Conservation (phyloP, 2,329 filamentous ascomycete species). For the Dothiorella sarmentorum region DNA sequence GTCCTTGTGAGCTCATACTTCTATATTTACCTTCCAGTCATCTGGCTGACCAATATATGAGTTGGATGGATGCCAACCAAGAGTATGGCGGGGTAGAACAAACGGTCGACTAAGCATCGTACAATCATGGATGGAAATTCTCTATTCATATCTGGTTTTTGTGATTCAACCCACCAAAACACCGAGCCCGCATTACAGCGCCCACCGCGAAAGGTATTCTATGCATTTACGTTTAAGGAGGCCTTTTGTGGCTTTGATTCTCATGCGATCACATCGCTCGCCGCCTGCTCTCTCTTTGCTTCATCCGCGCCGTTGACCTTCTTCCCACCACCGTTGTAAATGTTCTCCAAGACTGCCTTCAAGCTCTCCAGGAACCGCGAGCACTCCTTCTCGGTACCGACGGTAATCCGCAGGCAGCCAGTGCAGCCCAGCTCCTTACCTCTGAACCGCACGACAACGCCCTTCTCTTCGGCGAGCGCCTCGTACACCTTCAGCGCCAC, state of each 20-base stretch:
- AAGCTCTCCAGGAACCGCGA: constrained; percentile 72
- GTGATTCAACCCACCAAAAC: background rate
- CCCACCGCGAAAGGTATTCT: background rate
- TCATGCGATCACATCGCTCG: constrained; percentile 49
- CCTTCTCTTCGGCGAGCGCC: constrained; percentile 70
- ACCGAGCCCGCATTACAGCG: background rate
- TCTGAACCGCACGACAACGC: constrained; percentile 89
- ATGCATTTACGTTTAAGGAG: background rate
- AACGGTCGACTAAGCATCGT: no score
- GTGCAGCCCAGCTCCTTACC: constrained; percentile 88
- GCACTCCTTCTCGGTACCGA: constrained; percentile 86
- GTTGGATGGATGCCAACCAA: no score
- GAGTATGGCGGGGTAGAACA: no score
- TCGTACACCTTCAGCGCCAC: constrained; percentile 79
- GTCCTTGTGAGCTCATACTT: no score
- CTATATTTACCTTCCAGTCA: no score
- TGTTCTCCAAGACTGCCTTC: constrained; percentile 47
- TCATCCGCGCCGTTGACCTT: constrained; percentile 34
- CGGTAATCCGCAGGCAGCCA: constrained; percentile 85
- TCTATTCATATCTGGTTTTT: background rate
- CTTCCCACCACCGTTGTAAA: constrained; percentile 43
- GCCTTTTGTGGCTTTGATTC: background rate
- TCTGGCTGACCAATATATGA: no score
- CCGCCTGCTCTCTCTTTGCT: constrained; percentile 46
- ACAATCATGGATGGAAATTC: background rate